Conservation (phyloP, 225 moss, liverwort and hornwort species). For the Rhytidiadelphus loreus region DNA sequence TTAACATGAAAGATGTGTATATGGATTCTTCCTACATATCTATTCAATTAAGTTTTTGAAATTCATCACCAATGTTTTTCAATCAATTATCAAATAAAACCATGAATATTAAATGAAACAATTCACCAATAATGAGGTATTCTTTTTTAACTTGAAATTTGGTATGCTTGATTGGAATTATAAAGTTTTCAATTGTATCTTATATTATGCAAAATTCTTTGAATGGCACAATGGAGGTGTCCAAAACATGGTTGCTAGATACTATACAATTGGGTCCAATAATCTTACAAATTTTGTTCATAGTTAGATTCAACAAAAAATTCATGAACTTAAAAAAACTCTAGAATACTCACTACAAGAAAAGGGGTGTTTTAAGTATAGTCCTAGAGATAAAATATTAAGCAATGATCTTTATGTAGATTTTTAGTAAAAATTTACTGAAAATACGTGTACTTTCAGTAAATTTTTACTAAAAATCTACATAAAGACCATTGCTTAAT, state of each 20-base stretch:
- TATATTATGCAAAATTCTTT: not conserved
- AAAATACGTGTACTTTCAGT: too few relatives aligned
- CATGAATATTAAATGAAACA: not conserved
- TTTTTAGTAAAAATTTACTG: too few relatives aligned
- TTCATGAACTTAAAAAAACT: not conserved
- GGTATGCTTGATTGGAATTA: not conserved
- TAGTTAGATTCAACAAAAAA: not conserved
- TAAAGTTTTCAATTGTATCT: not conserved
- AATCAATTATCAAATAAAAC: not conserved
- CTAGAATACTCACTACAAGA: too few relatives aligned
- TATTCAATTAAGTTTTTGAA: not conserved
- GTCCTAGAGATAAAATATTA: too few relatives aligned
- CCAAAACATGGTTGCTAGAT: rapidly evolving
- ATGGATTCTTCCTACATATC: not conserved
- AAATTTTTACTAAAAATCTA: too few relatives aligned
- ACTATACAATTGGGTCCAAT: rapidly evolving
- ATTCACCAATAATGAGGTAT: not conserved
- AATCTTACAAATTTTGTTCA: not conserved
- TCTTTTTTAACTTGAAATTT: not conserved
- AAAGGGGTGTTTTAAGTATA: too few relatives aligned
- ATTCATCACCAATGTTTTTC: not conserved
- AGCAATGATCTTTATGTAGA: too few relatives aligned
- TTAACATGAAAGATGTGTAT: not conserved
- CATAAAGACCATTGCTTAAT: too few relatives aligned
- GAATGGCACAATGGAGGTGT: rapidly evolving